Percentiles rank a stretch among this genome's conserved stretches.
Evolutionary conservation across 176 grass and related monocot genomes (phyloP).

Genomic region (Panicum miliaceum): DNA sequence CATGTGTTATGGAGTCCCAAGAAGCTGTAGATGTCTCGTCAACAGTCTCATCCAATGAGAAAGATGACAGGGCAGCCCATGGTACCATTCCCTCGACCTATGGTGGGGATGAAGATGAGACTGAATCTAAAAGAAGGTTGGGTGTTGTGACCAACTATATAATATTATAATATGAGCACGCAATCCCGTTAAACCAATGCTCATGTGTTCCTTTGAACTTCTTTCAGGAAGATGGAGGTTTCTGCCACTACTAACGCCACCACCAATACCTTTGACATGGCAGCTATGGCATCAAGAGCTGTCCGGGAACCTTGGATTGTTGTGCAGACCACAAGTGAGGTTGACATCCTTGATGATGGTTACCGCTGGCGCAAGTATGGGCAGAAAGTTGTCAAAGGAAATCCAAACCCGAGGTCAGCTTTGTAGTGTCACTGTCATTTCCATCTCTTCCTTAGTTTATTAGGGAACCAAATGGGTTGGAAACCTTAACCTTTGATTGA

Average conservation of each 20-base stretch:
- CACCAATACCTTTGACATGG: slow-evolving; percentile 57
- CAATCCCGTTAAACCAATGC: background rate
- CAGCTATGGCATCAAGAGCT: slow-evolving; percentile 61
- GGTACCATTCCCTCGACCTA: slow-evolving; percentile 26
- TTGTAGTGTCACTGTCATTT: background rate
- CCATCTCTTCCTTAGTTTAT: background rate
- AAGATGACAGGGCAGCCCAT: slow-evolving; percentile 50
- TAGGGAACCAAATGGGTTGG: background rate
- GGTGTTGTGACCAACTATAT: background rate
- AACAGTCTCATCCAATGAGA: slow-evolving; percentile 65
- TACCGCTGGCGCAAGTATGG: slow-evolving; percentile 99
- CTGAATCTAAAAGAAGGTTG: slow-evolving; percentile 79
- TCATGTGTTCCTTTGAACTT: slow-evolving; percentile 10
- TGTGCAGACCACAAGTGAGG: slow-evolving; percentile 87
- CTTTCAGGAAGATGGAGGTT: slow-evolving; percentile 66
- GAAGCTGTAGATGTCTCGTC: slow-evolving; percentile 58
- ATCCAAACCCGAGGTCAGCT: slow-evolving; percentile 90
- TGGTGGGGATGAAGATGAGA: slow-evolving; percentile 45
- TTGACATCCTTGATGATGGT: slow-evolving; percentile 92
- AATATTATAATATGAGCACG: background rate
- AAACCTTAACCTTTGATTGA: background rate
- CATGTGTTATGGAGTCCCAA: slow-evolving; percentile 33
- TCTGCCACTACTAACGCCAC: slow-evolving; percentile 27
- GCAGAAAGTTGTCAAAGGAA: slow-evolving; percentile 95
- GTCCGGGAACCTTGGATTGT: slow-evolving; percentile 76